Evolutionary conservation across 805 yeast genomes (phyloP), one percentile per base, ranked within the genome.

Genomic region (Teunomyces atbi): DNA sequence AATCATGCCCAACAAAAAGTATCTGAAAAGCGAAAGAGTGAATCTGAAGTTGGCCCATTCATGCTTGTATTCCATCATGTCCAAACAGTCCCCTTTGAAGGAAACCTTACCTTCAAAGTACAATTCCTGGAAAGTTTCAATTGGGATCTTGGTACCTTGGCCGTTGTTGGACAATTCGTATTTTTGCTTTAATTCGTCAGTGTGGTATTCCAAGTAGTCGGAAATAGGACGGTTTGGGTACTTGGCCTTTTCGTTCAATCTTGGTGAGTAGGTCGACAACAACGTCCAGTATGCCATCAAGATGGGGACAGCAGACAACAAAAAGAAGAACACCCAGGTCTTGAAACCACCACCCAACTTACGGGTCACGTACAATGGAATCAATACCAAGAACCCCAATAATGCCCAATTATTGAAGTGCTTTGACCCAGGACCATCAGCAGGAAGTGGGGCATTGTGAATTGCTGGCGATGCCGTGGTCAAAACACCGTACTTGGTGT

Each of bases 91-190:
- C 55, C 96, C 96, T 66, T 86, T 88, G 74, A 89, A 87, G 26
- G 85, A 77, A 45, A 89, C 96, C 68, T 89, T 86, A 59, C 84
- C 83, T 46, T 78, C 90, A 64, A 89, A 89, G 69, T 81, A 90
- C 56, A 87, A 77, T 69, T 89, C 94, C 62, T 86, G 91, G 83
- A 90, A 89, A 12, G 95, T 87, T 69, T 89, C 96, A 82, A 86
- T 84, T 57, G 97, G 96, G 59, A 89, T 86, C 72, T 90, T 89
- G 61, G 76, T 73, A 50, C 77, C 77, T 56, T 73, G 62, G 50
- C 96, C 96, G 42, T 71, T 69, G 60, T 72, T 73, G 51, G 71
- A 62, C 36, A 65, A 60, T 18, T 46, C 54, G 44, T 64, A 63
- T 47, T 60, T 60, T 28, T 61, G 67, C 27, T 58, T 62, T 40